These are phyloP conservation scores for Boletus vermiculosoides DNA, from an alignment of 768 basidiomycete species.

Conservation along the genomic window DNA sequence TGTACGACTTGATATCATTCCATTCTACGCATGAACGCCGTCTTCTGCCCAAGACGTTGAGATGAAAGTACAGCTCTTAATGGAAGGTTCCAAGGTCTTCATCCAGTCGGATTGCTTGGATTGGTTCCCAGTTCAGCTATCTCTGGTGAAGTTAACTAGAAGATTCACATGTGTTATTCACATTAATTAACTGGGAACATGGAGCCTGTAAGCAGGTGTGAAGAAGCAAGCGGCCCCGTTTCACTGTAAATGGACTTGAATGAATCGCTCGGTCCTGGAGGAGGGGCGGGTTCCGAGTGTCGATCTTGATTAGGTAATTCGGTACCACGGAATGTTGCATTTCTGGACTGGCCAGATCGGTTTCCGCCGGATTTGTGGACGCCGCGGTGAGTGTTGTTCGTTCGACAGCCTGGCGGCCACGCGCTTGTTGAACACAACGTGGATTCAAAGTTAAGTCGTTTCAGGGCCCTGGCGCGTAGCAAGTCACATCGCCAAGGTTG, in stretches of 20 bases:
- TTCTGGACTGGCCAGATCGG: conserved; percentile 9
- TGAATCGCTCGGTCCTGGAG: background rate
- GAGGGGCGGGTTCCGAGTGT: conserved; percentile 6
- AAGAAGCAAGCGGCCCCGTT: conserved; percentile 4
- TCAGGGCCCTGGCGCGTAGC: conserved; percentile 29
- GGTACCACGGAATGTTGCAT: conserved; percentile 9
- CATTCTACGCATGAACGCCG: conserved; percentile 21
- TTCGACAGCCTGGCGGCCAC: conserved; percentile 16
- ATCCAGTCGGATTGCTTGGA: background rate
- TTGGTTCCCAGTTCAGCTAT: background rate
- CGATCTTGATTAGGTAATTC: conserved; percentile 28
- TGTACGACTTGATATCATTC: background rate
- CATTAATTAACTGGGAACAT: conserved; percentile 3
- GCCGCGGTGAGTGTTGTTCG: conserved; percentile 6
- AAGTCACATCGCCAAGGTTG: conserved; percentile 23
- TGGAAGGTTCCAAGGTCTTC: background rate
- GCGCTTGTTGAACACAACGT: conserved; percentile 19
- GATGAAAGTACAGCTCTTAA: conserved; percentile 16
- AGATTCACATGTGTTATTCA: conserved; percentile 3
- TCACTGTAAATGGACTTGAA: background rate
- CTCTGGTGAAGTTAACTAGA: background rate
- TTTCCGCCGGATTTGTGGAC: conserved; percentile 16
- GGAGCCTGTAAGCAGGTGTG: background rate
- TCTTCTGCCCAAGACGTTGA: conserved; percentile 2
- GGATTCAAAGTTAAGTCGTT: conserved; percentile 16